Evolutionary conservation across 306 rosid genomes (phyloP).

Genomic region (Carpinus fangiana): DNA sequence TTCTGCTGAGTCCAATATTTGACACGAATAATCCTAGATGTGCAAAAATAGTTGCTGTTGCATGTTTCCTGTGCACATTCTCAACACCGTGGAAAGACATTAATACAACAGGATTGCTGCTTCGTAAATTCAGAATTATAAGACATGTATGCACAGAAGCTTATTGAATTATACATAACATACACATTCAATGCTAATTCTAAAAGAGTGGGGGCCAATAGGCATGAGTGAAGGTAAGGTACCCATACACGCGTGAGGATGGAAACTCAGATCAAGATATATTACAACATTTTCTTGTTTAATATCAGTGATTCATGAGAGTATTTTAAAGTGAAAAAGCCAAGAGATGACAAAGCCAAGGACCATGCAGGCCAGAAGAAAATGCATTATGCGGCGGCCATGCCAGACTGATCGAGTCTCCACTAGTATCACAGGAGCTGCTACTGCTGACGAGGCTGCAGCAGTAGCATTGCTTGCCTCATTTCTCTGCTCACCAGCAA

Average conservation of each 20-base stretch:
- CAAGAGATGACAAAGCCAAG: constrained; percentile 52
- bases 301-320: constrained; percentile 7
- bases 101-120: not conserved
- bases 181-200: constrained; percentile 2
- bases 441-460: constrained; percentile 25
- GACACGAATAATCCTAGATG: not conserved
- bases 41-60: not conserved
- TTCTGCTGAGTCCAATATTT: not conserved
- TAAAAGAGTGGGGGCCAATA: not conserved
- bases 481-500: constrained; percentile 65
- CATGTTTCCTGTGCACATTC: not conserved
- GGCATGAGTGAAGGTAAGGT: not conserved
- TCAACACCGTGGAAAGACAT: not conserved
- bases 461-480: constrained; percentile 50
- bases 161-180: constrained; percentile 13
- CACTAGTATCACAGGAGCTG: constrained; percentile 31
- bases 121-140: not conserved
- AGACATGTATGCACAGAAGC: not conserved
- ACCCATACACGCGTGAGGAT: not conserved
- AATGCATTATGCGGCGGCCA: constrained; percentile 50
- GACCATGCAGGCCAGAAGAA: constrained; percentile 51
- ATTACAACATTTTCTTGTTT: not conserved
- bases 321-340: constrained; percentile 54
- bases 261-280: not conserved
- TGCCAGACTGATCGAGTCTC: constrained; percentile 46